These are phyloP conservation scores for Trichoderma atrobrunneum DNA, from an alignment of 2,329 filamentous ascomycete genomes.

Conservation along the genomic window DNA sequence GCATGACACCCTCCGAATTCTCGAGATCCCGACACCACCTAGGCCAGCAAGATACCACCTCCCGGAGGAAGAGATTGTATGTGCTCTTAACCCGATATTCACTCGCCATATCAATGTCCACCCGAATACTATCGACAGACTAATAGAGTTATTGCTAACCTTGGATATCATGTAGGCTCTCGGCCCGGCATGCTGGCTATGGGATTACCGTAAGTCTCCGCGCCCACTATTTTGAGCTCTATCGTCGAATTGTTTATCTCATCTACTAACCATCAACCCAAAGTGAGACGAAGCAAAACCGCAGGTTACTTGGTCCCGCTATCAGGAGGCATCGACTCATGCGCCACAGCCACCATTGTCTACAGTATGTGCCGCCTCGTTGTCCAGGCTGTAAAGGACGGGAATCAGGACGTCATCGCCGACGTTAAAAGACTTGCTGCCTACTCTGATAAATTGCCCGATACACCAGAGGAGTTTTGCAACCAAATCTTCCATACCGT, in stretches of 20 bases:
- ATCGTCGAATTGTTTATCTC: not conserved
- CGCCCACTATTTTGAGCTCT: not conserved
- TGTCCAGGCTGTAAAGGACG: conserved; percentile 46
- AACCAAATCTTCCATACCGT: not conserved
- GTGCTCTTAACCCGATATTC: not conserved
- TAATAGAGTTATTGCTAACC: not conserved
- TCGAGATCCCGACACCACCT: conserved; percentile 18
- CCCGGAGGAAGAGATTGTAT: conserved; percentile 62
- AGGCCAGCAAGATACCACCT: conserved; percentile 45
- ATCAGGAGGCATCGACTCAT: conserved; percentile 56
- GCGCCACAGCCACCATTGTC: conserved; percentile 40
- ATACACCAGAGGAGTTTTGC: conserved; percentile 42
- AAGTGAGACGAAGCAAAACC: conserved; percentile 39
- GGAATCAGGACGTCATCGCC: conserved; percentile 27
- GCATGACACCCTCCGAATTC: conserved; percentile 27
- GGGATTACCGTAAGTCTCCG: conserved; percentile 52
- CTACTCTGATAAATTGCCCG: conserved; percentile 6
- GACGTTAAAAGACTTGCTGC: conserved; percentile 28
- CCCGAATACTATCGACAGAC: not conserved
- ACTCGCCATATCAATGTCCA: not conserved
- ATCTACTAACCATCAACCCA: not conserved
- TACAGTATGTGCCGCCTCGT: conserved; percentile 55
- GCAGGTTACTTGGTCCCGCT: conserved; percentile 58
- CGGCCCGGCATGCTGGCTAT: conserved; percentile 64
- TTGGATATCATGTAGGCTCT: conserved; percentile 37